Percentiles rank a stretch among this genome's conserved stretches.
Evolutionary conservation across 1,284 basidiomycete species (phyloP).

Genomic region (Inonotus obliquus): DNA sequence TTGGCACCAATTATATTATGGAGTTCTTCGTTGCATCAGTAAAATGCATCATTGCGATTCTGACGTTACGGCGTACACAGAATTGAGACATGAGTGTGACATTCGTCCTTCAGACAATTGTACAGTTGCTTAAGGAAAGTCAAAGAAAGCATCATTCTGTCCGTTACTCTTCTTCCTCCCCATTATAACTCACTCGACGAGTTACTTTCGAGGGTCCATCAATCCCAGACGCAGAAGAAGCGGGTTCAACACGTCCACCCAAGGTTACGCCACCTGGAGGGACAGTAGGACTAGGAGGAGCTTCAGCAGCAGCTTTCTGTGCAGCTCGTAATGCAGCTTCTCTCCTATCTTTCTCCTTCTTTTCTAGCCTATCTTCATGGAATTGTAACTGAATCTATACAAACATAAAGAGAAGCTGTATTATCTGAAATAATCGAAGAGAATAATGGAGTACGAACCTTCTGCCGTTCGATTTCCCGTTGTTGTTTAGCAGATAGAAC

Average conservation of each 20-base stretch:
- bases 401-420: constrained; percentile 4
- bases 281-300: constrained; percentile 22
- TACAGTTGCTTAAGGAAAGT: too few species aligned
- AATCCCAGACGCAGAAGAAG: background rate
- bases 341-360: constrained; percentile 47
- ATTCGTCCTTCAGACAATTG: too few species aligned
- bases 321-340: constrained; percentile 49
- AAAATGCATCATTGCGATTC: background rate
- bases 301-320: constrained; percentile 28
- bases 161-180: constrained; percentile 8
- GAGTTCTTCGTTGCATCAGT: too few species aligned
- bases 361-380: constrained; percentile 65
- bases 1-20: too few species aligned
- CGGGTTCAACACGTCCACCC: constrained; percentile 9
- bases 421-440: too few species aligned
- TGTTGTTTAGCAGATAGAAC: constrained; percentile 54
- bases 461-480: constrained; percentile 46
- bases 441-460: constrained; percentile 36
- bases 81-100: too few species aligned
- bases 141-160: too few species aligned
- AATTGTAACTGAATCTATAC: constrained; percentile 64
- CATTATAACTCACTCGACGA: constrained; percentile 20
- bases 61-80: background rate
- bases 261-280: constrained; percentile 26
- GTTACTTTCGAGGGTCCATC: constrained; percentile 5